Percentiles rank a stretch among this genome's conserved stretches.
phyloP scores from a whole-genome alignment of 2,329 filamentous ascomycete species.

The Neonectria hederae region DNA sequence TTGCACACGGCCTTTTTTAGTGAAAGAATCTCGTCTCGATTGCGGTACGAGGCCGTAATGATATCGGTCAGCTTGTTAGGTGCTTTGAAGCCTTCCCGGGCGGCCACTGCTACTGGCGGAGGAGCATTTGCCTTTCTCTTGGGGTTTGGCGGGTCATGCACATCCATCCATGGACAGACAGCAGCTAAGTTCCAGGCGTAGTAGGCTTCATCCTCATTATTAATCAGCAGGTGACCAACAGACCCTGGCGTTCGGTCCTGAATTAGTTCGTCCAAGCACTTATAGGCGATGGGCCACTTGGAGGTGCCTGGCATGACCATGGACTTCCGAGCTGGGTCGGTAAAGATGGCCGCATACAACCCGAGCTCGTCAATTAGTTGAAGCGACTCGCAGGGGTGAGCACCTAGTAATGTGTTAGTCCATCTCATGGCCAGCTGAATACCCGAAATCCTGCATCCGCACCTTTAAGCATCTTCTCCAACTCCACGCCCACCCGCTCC shows the following conservation, averaged over 20 bases:
- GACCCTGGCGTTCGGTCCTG: slow-evolving; percentile 56
- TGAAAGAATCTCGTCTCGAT: slow-evolving; percentile 69
- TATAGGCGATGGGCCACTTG: slow-evolving; percentile 71
- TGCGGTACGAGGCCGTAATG: slow-evolving; percentile 70
- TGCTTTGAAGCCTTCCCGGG: slow-evolving; percentile 80
- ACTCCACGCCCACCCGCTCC: slow-evolving; percentile 85
- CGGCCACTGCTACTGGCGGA: slow-evolving; percentile 62
- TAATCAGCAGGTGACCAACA: slow-evolving; percentile 65
- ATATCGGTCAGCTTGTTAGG: slow-evolving; percentile 79
- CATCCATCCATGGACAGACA: slow-evolving; percentile 75
- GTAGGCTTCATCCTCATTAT: slow-evolving; percentile 72
- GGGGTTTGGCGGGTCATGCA: slow-evolving; percentile 52
- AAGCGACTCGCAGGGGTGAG: slow-evolving; percentile 69
- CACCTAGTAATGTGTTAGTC: slow-evolving; percentile 52
- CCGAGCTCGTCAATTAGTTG: slow-evolving; percentile 71
- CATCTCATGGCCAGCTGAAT: not conserved
- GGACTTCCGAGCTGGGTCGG: slow-evolving; percentile 67
- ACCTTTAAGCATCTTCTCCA: slow-evolving; percentile 92
- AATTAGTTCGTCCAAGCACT: slow-evolving; percentile 65
- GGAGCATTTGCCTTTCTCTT: slow-evolving; percentile 61
- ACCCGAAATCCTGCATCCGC: not conserved
- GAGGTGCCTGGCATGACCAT: slow-evolving; percentile 64
- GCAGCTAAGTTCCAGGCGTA: slow-evolving; percentile 81
- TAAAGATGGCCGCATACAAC: slow-evolving; percentile 79
- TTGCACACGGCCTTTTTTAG: slow-evolving; percentile 66